A percentile compares a stretch with the other conserved stretches of the same genome.
These are phyloP conservation scores for Trichoderma citrinoviride DNA, from an alignment of 2,329 filamentous ascomycete genomes.

Conservation along the genomic window DNA sequence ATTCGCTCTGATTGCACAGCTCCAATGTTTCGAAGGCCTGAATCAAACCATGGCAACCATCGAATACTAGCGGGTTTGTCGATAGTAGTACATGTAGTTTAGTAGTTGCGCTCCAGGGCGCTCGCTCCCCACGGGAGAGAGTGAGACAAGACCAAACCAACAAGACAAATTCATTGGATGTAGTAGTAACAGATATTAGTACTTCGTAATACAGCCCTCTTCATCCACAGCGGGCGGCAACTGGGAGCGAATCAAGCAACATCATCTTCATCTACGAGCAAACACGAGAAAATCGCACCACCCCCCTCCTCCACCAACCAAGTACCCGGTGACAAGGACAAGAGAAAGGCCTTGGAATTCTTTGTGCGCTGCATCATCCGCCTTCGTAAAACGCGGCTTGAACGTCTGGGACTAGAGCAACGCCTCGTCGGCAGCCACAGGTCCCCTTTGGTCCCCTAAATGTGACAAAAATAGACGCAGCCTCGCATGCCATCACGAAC, in stretches of 20 bases:
- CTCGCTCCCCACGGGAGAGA: not conserved
- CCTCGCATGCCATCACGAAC: not conserved
- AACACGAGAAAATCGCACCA: not conserved
- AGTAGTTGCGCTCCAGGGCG: not conserved
- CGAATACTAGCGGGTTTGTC: not conserved
- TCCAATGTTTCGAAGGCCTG: slow-evolving; percentile 18
- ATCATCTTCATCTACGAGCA: not conserved
- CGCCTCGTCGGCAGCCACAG: not conserved
- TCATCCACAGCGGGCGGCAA: not conserved
- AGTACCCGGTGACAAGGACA: too few species aligned
- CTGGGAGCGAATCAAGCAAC: not conserved
- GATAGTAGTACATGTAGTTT: too few species aligned
- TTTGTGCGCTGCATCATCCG: not conserved
- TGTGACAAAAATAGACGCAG: slow-evolving; percentile 16
- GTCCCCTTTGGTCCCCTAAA: not conserved
- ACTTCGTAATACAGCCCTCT: not conserved
- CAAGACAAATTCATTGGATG: not conserved
- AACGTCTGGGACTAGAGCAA: not conserved
- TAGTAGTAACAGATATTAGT: too few species aligned
- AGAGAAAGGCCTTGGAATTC: not conserved
- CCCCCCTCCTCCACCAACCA: too few species aligned
- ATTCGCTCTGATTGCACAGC: not conserved
- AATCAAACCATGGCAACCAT: not conserved
- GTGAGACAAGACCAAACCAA: not conserved
- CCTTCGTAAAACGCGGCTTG: slow-evolving; percentile 8